Base-by-base conservation (phyloP, 345 rosid genomes). In the Eucalyptus tenuipes region DNA sequence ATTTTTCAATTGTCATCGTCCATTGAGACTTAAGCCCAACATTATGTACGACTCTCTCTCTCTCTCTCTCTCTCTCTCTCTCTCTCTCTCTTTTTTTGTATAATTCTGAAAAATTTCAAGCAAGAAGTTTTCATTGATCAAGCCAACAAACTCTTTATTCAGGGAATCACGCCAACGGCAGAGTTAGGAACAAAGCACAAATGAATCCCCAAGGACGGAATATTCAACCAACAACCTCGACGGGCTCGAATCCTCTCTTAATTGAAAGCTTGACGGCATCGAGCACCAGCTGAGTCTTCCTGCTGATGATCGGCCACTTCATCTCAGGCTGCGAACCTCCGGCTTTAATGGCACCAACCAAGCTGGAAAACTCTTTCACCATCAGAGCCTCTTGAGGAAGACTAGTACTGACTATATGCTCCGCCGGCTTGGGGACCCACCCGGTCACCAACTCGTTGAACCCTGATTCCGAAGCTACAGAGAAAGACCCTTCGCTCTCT, bases 361-460 rank as follows among this genome's bases (percentile, higher is more conserved):
- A 89, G 88, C 91, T 82, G 18, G 95, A 93, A 90, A 97, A 96
- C 93, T 95, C 99, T 75, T 87, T 93, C 88, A 97, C 97, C 99
- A 96, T 95, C 88, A 92, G 89, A 47, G 90, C 96, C 91, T 96
- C 99, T 89, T 97, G 99, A 8, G 99, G 96, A 86, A 96, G 88
- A 88, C 94, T 93, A 33, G 89, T 89, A 55, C 55, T 66, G 7
- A 96, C 90, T 18, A 47, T 88, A 91, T 95, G 96, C 88, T 93
- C 92, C 64, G 94, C 94, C 12, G 94, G 91, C 64, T 68, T 9
- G 3, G 86, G 10, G 24, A 22, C 90, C 97, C 94, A 94, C 29
- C 92, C 93, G 0, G 96, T 93, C 50, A 90, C 94, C 27, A 88
- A 92, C 3, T 96, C 96, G 48, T 91, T 91, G 87, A 96, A 95